Conservation (phyloP, 2,329 filamentous ascomycete species). For the Penicillium sp. region DNA sequence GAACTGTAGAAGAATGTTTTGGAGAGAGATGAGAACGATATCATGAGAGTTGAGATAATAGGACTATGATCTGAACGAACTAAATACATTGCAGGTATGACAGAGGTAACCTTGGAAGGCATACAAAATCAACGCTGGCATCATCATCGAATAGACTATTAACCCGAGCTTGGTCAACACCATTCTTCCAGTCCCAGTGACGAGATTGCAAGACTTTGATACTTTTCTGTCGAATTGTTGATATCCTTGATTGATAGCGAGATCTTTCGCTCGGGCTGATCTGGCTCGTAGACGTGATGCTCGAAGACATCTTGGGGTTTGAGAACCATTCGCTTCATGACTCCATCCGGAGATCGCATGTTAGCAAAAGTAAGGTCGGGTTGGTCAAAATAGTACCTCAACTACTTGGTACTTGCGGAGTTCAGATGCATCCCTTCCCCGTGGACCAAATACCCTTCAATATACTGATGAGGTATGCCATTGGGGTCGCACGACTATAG, state of each 20-base stretch:
- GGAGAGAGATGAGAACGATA: background rate
- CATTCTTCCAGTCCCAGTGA: too few species aligned
- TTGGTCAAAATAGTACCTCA: background rate
- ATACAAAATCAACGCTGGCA: background rate
- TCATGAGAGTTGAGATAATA: background rate
- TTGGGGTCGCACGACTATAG: too few species aligned
- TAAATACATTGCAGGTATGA: background rate
- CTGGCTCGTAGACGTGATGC: too few species aligned
- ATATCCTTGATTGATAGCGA: too few species aligned
- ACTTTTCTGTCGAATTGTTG: too few species aligned
- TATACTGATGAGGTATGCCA: too few species aligned
- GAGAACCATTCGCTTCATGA: background rate
- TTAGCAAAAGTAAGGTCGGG: background rate
- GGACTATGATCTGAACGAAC: background rate
- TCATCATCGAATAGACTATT: background rate
- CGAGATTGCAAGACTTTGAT: too few species aligned
- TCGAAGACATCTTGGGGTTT: background rate
- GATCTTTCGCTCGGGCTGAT: too few species aligned
- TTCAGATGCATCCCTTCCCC: background rate
- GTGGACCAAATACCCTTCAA: background rate
- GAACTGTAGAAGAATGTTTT: background rate
- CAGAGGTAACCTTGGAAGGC: background rate
- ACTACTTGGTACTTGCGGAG: background rate
- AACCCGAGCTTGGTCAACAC: background rate
- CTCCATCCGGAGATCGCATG: background rate